phyloP scores from a whole-genome alignment of 2,329 filamentous ascomycete species.

The Plenodomus tracheiphilus region DNA sequence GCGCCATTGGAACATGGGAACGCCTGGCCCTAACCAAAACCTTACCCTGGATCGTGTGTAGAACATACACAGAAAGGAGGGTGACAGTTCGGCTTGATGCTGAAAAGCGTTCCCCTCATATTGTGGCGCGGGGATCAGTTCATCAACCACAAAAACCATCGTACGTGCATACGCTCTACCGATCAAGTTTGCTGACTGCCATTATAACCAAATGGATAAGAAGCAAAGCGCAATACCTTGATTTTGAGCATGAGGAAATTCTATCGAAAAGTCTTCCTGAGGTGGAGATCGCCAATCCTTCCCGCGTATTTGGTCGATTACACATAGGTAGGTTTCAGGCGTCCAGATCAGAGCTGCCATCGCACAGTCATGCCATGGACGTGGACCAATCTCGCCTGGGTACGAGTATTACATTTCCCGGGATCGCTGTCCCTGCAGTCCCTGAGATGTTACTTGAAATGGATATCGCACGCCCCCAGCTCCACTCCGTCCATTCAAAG shows the following conservation, averaged over 20 bases:
- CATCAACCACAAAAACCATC: constrained; percentile 3
- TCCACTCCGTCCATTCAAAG: not conserved
- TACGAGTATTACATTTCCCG: not conserved
- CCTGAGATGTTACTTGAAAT: not conserved
- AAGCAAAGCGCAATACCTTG: not conserved
- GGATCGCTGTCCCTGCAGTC: not conserved
- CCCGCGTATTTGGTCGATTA: constrained; percentile 1
- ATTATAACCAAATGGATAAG: not conserved
- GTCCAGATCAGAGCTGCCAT: not conserved
- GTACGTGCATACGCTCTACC: constrained; percentile 2
- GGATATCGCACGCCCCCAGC: not conserved
- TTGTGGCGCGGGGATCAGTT: constrained; percentile 12
- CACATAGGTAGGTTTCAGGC: not conserved
- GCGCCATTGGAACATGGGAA: not conserved
- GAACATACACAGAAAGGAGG: not conserved
- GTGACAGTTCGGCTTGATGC: not conserved
- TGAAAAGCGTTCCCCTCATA: constrained; percentile 1
- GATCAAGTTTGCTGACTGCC: not conserved
- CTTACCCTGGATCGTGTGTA: not conserved
- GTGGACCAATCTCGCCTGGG: not conserved
- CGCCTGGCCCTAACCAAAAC: not conserved
- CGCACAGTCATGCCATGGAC: not conserved
- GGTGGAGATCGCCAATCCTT: constrained; percentile 5
- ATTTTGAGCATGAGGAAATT: not conserved
- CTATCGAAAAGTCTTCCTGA: not conserved